phyloP scores from a whole-genome alignment of 1,284 basidiomycete genomes.

The Irpex rosettiformis region DNA sequence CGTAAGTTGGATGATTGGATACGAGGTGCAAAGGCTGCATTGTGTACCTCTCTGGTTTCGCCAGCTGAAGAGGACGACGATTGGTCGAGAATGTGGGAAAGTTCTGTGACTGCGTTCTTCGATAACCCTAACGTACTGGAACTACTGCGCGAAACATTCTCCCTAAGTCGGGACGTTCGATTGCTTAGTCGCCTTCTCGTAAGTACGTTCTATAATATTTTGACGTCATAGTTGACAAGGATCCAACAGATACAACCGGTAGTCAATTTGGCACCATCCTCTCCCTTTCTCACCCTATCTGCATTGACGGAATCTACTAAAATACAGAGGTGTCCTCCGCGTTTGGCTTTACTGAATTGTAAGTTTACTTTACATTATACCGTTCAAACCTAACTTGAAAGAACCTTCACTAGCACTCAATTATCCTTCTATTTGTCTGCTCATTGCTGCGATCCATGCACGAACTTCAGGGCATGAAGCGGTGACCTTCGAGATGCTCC shows the following conservation, averaged over 20 bases:
- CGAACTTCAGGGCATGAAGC: slow-evolving; percentile 61
- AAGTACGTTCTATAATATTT: slow-evolving; percentile 23
- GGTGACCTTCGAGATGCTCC: slow-evolving; percentile 79
- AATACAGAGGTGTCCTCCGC: slow-evolving; percentile 51
- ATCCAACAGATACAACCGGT: slow-evolving; percentile 55
- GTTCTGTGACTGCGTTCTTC: slow-evolving; percentile 55
- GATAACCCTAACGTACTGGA: slow-evolving; percentile 41
- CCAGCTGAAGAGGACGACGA: slow-evolving; percentile 31
- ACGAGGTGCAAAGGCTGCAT: slow-evolving; percentile 37
- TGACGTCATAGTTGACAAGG: not conserved
- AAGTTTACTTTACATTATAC: slow-evolving; percentile 20
- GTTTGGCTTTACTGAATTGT: slow-evolving; percentile 52
- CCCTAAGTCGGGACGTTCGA: slow-evolving; percentile 66
- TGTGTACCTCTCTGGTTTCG: slow-evolving; percentile 28
- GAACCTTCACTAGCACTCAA: slow-evolving; percentile 58
- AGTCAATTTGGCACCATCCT: slow-evolving; percentile 41
- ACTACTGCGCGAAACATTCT: slow-evolving; percentile 55
- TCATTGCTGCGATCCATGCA: slow-evolving; percentile 66
- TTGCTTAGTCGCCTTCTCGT: slow-evolving; percentile 68
- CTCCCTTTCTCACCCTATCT: slow-evolving; percentile 49
- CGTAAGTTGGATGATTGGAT: slow-evolving; percentile 51
- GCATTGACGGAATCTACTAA: slow-evolving; percentile 38
- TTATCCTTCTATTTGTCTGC: slow-evolving; percentile 71
- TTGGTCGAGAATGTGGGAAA: slow-evolving; percentile 58
- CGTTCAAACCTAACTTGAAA: not conserved